A percentile compares a stretch with the other conserved stretches of the same genome.
Evolutionary conservation across 1,284 basidiomycete genomes (phyloP).

Genomic region (Cutaneotrichosporon dermatis): DNA sequence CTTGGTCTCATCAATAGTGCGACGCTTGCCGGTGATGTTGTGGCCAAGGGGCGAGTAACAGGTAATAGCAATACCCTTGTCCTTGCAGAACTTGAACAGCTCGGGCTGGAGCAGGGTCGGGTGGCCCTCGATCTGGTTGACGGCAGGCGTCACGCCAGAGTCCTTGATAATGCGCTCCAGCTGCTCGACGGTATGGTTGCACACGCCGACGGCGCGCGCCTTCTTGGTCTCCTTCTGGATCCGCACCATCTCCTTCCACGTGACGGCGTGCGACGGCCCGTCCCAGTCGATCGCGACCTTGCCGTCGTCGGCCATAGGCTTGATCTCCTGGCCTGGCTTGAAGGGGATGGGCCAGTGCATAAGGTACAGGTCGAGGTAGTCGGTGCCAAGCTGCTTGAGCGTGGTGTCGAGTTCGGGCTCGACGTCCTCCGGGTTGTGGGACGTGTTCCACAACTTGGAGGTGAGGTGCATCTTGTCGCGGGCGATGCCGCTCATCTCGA

Average conservation of each 20-base stretch:
- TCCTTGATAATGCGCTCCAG: constrained; percentile 66
- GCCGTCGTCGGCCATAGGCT: constrained; percentile 48
- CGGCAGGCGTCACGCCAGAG: constrained; percentile 70
- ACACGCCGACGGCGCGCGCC: constrained; percentile 55
- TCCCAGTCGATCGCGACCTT: constrained; percentile 27
- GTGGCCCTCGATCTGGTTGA: constrained; percentile 81
- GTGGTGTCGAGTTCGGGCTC: constrained; percentile 71
- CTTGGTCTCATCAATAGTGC: constrained; percentile 45
- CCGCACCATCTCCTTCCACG: constrained; percentile 46
- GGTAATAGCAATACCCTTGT: constrained; percentile 71
- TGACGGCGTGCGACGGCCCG: constrained; percentile 28
- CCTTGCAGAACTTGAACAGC: constrained; percentile 50
- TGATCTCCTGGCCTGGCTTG: constrained; percentile 58
- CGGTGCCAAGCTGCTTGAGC: constrained; percentile 64
- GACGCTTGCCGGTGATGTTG: constrained; percentile 41
- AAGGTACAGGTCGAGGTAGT: constrained; percentile 77
- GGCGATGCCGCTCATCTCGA: constrained; percentile 70
- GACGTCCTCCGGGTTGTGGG: constrained; percentile 51
- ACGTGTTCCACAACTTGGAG: constrained; percentile 55
- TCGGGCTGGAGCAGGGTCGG: constrained; percentile 53
- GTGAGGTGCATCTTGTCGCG: constrained; percentile 81
- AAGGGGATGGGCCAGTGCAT: constrained; percentile 87
- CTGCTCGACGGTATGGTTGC: constrained; percentile 69
- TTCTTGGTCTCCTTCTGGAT: constrained; percentile 42
- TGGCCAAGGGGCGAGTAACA: constrained; percentile 52